These are phyloP conservation scores for Xerocomus potaroensis DNA, from an alignment of 768 basidiomycete species.

Conservation along the genomic window DNA sequence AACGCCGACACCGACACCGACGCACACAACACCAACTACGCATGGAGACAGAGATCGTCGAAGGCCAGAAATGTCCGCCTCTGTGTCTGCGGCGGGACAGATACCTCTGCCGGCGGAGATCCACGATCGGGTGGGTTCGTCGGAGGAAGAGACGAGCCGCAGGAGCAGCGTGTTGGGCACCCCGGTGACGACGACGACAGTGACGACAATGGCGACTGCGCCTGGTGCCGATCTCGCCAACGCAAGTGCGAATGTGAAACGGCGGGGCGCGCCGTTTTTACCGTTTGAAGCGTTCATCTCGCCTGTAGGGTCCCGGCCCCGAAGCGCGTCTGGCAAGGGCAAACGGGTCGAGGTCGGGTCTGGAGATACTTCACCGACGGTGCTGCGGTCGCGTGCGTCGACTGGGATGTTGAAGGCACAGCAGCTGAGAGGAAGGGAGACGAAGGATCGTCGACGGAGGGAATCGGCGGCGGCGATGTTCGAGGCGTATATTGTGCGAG, in stretches of 20 bases:
- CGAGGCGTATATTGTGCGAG: constrained; percentile 17
- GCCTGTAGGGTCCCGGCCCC: constrained; percentile 1
- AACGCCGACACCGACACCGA: too few species aligned
- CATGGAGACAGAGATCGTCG: not conserved
- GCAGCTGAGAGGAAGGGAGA: not conserved
- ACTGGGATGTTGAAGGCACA: not conserved
- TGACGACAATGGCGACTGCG: not conserved
- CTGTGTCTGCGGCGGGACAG: not conserved
- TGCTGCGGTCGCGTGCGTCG: not conserved
- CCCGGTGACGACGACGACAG: not conserved
- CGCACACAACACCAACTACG: too few species aligned
- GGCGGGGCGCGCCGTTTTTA: not conserved
- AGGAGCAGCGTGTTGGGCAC: not conserved
- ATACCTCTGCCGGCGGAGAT: not conserved
- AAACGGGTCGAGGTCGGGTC: not conserved
- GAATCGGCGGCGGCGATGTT: constrained; percentile 14
- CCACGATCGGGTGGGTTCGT: not conserved
- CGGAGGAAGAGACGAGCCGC: too few species aligned
- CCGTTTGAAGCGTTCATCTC: constrained; percentile 26
- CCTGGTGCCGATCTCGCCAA: not conserved
- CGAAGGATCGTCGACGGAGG: constrained; percentile 3
- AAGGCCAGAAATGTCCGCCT: not conserved
- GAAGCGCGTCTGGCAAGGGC: too few species aligned
- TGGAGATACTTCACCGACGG: too few species aligned
- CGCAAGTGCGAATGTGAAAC: not conserved